Percentiles rank a stretch among this genome's conserved stretches.
These are phyloP conservation scores for Isochrysis galbana DNA, from an alignment of 78 protist species.

Conservation along the genomic window DNA sequence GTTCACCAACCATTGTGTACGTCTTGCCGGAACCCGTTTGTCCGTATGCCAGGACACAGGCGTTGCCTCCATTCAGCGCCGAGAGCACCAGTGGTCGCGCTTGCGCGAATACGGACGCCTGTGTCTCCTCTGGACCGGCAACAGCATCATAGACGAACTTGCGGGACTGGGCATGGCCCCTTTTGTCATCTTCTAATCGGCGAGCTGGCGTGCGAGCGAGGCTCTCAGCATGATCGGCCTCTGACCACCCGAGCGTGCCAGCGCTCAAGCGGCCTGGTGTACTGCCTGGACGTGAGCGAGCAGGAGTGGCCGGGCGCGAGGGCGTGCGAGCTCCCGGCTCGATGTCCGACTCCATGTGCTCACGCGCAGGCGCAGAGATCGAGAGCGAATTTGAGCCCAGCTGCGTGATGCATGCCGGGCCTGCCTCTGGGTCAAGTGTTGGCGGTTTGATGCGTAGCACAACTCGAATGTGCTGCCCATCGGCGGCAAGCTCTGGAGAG, in stretches of 20 bases:
- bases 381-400: background rate
- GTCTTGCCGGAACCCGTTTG: slow-evolving; percentile 4
- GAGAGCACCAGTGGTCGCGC: background rate
- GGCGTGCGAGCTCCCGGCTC: background rate
- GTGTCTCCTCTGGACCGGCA: background rate
- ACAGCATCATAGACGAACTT: background rate
- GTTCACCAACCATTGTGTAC: background rate
- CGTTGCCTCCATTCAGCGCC: background rate
- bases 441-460: background rate
- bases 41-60: background rate
- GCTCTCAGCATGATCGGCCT: too few species aligned
- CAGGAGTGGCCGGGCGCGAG: background rate
- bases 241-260: too few species aligned
- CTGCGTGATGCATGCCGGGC: background rate
- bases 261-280: too few species aligned
- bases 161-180: too few species aligned
- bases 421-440: background rate
- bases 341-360: background rate
- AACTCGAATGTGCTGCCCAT: background rate
- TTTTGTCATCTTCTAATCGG: too few species aligned
- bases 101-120: background rate
- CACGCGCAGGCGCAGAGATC: background rate
- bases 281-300: too few species aligned
- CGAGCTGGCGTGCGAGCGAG: too few species aligned
- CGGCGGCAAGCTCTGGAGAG: background rate